Evolutionary conservation across 768 basidiomycete species (phyloP).

Genomic region (Lyophyllum atratum): DNA sequence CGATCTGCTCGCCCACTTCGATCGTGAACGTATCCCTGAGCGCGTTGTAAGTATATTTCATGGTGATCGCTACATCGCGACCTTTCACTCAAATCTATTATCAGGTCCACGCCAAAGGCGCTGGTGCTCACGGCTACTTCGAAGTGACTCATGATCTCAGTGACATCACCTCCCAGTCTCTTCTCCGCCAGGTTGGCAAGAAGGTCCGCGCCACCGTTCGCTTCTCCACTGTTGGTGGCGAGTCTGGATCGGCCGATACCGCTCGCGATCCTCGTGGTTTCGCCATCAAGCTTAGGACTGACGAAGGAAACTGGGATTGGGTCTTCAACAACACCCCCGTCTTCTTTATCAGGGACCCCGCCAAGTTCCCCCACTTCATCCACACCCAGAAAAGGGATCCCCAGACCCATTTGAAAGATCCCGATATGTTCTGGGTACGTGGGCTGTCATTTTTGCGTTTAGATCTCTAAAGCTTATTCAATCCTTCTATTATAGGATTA

Average conservation of each 20-base stretch:
- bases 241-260: conserved; percentile 86
- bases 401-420: conserved; percentile 87
- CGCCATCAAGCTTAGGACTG: conserved; percentile 85
- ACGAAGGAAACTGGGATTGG: conserved; percentile 91
- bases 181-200: conserved; percentile 68
- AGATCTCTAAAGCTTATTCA: conserved; percentile 22
- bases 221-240: conserved; percentile 94
- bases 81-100: conserved; percentile 26
- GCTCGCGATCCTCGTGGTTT: conserved; percentile 95
- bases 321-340: conserved; percentile 93
- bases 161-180: conserved; percentile 72
- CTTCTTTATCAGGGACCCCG: conserved; percentile 86
- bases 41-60: conserved; percentile 62
- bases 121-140: conserved; percentile 93
- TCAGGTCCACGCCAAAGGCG: conserved; percentile 89
- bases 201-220: conserved; percentile 76
- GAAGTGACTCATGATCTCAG: conserved; percentile 84
- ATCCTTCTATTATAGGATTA: conserved; percentile 62
- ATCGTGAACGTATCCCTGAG: conserved; percentile 95
- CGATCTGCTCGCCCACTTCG: conserved; percentile 89
- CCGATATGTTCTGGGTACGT: conserved; percentile 81
- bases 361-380: conserved; percentile 93
- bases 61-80: conserved; percentile 21
- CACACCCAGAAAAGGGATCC: conserved; percentile 94
- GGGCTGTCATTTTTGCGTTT: not conserved